Evolutionary conservation across 345 rosid species (phyloP), one percentile per base, ranked within the genome.

Genomic region (Arabis hirsuta): DNA sequence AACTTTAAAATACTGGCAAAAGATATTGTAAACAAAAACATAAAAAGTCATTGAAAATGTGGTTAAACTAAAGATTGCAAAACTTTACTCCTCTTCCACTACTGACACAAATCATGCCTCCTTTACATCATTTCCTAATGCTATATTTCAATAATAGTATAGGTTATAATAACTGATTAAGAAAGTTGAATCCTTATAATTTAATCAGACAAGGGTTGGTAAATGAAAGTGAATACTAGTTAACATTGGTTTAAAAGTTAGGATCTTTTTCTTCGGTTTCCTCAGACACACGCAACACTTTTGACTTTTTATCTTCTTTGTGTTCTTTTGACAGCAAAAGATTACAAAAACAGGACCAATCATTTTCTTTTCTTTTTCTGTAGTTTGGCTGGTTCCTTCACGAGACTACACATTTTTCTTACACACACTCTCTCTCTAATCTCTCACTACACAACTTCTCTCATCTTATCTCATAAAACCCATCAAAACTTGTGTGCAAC

Each of bases 301-400:
- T 76, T 71, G 71, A 78, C 71, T 71, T 71, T 71, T 71, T 55
- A 58, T 64, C 47, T 14, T 9, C 52, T 62, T 27, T 51, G 13
- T 67, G 54, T 67, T 43, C 13, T 65, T 72, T 39, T 67, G 53
- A 78, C 79, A 76, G 70, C 79, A 76, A 36, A 55, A 76, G 53
- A 76, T 46, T 69, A 69, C 79, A 71, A 76, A 76, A 76, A 47
- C 5, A 39, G 67, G 79, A 69, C 79, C 70, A 76, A 69, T 76
- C 79, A 48, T 76, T 76, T 55, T 55, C 54, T 45, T 75, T 73
- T 64, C 24, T 27, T 62, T 43, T 38, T 36, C 41, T 67, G 67
- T 54, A 82, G 36, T 71, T 81, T 77, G 81, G 78, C 83, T 67
- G 43, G 46, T 73, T 71, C 59, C 82, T 76, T 76, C 79, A 69